These are phyloP conservation scores for Pseudopyricularia cyperi DNA, from an alignment of 2,329 filamentous ascomycete species.

Conservation along the genomic window DNA sequence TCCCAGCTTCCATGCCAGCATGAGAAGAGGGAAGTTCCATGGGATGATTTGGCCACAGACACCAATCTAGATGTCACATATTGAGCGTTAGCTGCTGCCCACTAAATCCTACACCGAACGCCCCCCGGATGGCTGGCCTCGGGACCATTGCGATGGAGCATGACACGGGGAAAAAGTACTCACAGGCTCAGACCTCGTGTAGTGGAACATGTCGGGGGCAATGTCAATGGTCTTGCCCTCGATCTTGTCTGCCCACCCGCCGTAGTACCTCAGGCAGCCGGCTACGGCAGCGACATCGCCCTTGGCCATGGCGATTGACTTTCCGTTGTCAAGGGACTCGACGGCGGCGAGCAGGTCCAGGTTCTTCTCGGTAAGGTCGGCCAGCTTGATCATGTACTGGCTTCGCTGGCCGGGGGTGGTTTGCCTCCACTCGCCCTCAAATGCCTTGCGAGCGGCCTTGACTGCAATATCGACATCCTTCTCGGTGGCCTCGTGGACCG, in stretches of 20 bases:
- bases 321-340: constrained; percentile 82
- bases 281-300: constrained; percentile 58
- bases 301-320: constrained; percentile 63
- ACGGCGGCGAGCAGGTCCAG: constrained; percentile 62
- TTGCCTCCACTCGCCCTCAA: constrained; percentile 58
- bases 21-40: constrained; percentile 77
- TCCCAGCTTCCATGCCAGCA: constrained; percentile 73
- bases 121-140: no score
- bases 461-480: constrained; percentile 75
- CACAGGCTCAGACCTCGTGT: constrained; percentile 65
- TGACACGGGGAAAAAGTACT: constrained; percentile 12
- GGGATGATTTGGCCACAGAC: constrained; percentile 82
- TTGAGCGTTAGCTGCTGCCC: neutral
- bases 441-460: constrained; percentile 71
- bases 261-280: constrained; percentile 72
- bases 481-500: constrained; percentile 74
- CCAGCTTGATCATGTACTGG: constrained; percentile 59
- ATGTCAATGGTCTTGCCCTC: constrained; percentile 79
- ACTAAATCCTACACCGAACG: no score
- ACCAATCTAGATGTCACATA: constrained; percentile 34
- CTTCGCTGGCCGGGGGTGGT: constrained; percentile 60
- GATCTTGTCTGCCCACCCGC: constrained; percentile 86
- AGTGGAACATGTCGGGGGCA: constrained; percentile 66
- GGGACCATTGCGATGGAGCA: no score
- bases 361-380: constrained; percentile 71